Evolutionary conservation across 106 monocot species (phyloP), one percentile per base, ranked within the genome.

Genomic region (Alisma plantagoaquatica): DNA sequence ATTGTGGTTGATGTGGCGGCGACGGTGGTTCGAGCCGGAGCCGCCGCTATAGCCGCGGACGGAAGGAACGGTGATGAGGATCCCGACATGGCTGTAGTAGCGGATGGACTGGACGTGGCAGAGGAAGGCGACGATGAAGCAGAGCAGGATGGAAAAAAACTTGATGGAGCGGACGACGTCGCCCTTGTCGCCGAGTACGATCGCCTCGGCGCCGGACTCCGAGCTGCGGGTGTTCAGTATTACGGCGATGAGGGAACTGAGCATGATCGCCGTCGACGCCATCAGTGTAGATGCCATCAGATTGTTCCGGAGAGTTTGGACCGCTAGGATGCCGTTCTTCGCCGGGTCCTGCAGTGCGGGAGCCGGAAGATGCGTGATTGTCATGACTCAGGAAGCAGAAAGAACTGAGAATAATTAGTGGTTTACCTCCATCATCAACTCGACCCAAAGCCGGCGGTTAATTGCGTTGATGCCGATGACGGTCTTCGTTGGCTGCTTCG

Each of bases 61-160:
- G 0, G 67, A n/a, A 20, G 61, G 57, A 3, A 57, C 35, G 21
- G 41, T 53, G 12, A 78, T 4, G 10, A 78, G 73, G 46, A 73
- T 57, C 54, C 77, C 64, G 50, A 49, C 66, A 24, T 78, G 77
- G 27, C 62, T 57, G 59, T 78, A 73, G 58, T 63, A 64, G 21
- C 77, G 47, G 35, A 78, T 60, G 44, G 73, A 49, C n/a, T n/a
- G n/a, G n/a, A n/a, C n/a, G n/a, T 75, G 60, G 62, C 65, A 75
- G n/a, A n/a, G n/a, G n/a, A n/a, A n/a, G n/a, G n/a, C n/a, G n/a
- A n/a, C n/a, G n/a, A n/a, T n/a, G n/a, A n/a, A n/a, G n/a, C n/a
- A n/a, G n/a, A n/a, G n/a, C n/a, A 59, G 33, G 45, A 82, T 66
- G 47, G 68, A 31, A 54, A 77, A 63, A 59, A 62, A 74, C 66